These are phyloP conservation scores for Phytophthora pistaciae DNA, from an alignment of 352 stramenopile genomes.

Conservation along the genomic window DNA sequence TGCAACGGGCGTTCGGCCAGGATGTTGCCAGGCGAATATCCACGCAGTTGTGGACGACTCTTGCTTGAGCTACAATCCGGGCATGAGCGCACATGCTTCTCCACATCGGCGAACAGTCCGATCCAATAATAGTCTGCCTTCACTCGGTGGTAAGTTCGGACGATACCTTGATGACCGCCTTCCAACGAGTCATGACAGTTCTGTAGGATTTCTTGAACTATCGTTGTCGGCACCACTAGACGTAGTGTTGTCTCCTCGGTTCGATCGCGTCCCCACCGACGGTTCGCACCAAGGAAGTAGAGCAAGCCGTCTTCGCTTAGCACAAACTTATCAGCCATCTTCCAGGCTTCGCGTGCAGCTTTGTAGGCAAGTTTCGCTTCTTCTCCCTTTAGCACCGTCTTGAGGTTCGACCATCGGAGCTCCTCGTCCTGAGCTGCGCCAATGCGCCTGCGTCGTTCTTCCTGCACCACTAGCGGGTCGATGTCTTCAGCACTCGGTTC, in stretches of 20 bases:
- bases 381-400: too few species aligned
- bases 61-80: slow-evolving; percentile 5
- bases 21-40: not conserved
- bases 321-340: too few species aligned
- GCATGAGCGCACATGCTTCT: slow-evolving; percentile 3
- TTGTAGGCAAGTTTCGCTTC: too few species aligned
- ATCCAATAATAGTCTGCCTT: slow-evolving; percentile 12
- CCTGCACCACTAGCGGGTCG: too few species aligned
- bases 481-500: too few species aligned
- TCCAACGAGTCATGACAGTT: slow-evolving; percentile 15
- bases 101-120: slow-evolving; percentile 4
- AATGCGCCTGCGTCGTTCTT: too few species aligned
- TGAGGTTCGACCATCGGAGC: too few species aligned
- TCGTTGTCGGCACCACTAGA: slow-evolving; percentile 3
- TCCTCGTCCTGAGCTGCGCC: too few species aligned
- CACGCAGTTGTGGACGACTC: not conserved
- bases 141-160: slow-evolving; percentile 3
- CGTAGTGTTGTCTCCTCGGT: not conserved
- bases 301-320: too few species aligned
- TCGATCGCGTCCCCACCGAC: too few species aligned
- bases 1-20: not conserved
- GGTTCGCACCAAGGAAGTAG: too few species aligned
- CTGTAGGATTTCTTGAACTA: slow-evolving; percentile 16
- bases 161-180: slow-evolving; percentile 11
- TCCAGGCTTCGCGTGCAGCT: too few species aligned